Evolutionary conservation across 2,329 filamentous ascomycete species (phyloP), one percentile per base, ranked within the genome.

Genomic region (Sclerotinia nivalis): DNA sequence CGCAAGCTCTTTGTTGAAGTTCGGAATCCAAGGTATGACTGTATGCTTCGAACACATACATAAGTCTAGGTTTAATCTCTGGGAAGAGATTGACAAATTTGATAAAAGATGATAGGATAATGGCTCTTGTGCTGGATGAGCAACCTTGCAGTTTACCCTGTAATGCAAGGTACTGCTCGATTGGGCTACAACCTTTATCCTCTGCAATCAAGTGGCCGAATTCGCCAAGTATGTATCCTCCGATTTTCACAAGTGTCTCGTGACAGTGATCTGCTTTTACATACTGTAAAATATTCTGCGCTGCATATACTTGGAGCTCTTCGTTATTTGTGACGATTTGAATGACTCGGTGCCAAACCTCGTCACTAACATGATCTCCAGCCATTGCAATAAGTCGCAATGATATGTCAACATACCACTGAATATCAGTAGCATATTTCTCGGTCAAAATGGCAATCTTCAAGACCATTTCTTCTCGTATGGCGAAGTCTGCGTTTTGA

Each of bases 321-420:
- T 99, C 96, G 80, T 99, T 99, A 84, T 99, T 99, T 68, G 96
- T 98, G 71, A 98, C 94, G 75, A 99, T 98, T 80, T 99, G 96
- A 73, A 97, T 97, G 69, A 99, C 95, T 76, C 96, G 90, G 80
- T 99, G 96, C 96, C 96, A 99, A 25, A 99, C 96, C 81, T 99
- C 96, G 73, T 99, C 96, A 80, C 95, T 98, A 75, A 99, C 95
- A 80, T 99, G 96, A 77, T 99, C 96, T 74, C 96, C 96, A 4
- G 96, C 96, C 88, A 98, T 94, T 70, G 95, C 93, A 71, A 99
- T 94, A 66, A 99, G 87, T 69, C 95, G 89, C 74, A 99, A 85
- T 15, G 96, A 97, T 75, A 98, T 97, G 79, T 99, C 95, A 72
- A 99, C 96, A 80, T 99, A 99, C 96, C 96, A 99, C 82, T 98